Percentiles rank a stretch among this genome's conserved stretches.
Conservation (phyloP, 2,329 filamentous ascomycete genomes). For the Trichophyton rubrum region DNA sequence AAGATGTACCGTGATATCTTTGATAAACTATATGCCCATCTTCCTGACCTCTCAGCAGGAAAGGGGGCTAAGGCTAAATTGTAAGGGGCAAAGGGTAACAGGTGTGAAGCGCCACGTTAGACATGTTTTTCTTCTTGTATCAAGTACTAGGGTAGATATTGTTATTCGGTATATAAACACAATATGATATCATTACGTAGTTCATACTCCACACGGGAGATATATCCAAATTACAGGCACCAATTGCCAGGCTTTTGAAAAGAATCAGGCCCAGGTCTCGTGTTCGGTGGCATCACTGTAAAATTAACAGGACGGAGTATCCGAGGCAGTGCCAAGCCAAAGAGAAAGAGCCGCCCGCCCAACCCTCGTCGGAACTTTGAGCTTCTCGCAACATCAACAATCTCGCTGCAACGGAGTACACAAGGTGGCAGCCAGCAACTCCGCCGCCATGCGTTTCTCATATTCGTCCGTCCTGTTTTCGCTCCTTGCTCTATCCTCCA, state of each 20-base stretch:
- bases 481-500: conserved; percentile 13
- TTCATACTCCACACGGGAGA: too few relatives aligned
- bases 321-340: too few relatives aligned
- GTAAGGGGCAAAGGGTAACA: conserved; percentile 15
- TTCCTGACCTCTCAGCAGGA: conserved; percentile 23
- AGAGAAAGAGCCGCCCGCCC: too few relatives aligned
- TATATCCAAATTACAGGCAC: too few relatives aligned
- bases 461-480: conserved; percentile 15
- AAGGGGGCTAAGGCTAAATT: conserved; percentile 28
- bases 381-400: background rate
- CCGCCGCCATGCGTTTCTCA: conserved; percentile 3
- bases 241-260: too few relatives aligned
- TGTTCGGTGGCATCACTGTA: too few relatives aligned
- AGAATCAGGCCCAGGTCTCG: too few relatives aligned
- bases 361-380: too few relatives aligned
- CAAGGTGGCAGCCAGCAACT: background rate
- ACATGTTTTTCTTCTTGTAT: background rate
- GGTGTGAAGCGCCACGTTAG: background rate
- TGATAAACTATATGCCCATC: conserved; percentile 50
- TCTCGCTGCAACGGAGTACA: background rate
- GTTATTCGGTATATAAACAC: background rate
- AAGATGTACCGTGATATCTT: conserved; percentile 48
- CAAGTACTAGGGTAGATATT: background rate
- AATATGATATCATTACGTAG: too few relatives aligned
- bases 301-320: too few relatives aligned